These are phyloP conservation scores for Polychaeton citri DNA, from an alignment of 2,329 filamentous ascomycete genomes.

Conservation along the genomic window DNA sequence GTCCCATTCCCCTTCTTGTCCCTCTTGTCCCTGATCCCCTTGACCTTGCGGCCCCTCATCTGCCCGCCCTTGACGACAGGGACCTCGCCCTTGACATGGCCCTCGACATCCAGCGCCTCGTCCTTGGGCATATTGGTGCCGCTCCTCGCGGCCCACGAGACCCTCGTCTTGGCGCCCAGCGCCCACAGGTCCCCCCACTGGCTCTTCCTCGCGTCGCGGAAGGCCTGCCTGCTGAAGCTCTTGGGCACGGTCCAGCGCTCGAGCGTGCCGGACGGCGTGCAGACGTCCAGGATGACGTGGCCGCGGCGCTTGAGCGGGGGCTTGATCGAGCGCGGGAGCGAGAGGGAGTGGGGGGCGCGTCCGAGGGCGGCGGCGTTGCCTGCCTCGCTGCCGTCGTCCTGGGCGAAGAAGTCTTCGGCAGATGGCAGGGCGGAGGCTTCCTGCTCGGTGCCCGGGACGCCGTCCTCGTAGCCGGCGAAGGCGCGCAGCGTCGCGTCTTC, in stretches of 20 bases:
- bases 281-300: slow-evolving; percentile 81
- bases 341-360: slow-evolving; percentile 34
- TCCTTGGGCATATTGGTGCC: slow-evolving; percentile 8
- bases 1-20: slow-evolving; percentile 21
- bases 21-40: slow-evolving; percentile 22
- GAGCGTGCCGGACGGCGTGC: slow-evolving; percentile 70
- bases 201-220: slow-evolving; percentile 82
- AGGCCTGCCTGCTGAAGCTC: slow-evolving; percentile 67
- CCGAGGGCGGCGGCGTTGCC: slow-evolving; percentile 1
- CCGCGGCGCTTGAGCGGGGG: slow-evolving; percentile 76
- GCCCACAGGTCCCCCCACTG: slow-evolving; percentile 94
- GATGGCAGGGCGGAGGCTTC: not conserved
- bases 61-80: slow-evolving; percentile 10
- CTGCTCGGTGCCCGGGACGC: slow-evolving; percentile 7
- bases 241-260: slow-evolving; percentile 90
- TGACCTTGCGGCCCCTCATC: slow-evolving; percentile 22
- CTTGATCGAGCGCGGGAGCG: slow-evolving; percentile 65
- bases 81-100: slow-evolving; percentile 3
- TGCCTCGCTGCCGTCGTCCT: slow-evolving; percentile 2
- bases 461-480: slow-evolving; percentile 56
- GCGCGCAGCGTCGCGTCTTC: slow-evolving; percentile 49
- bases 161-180: slow-evolving; percentile 77
- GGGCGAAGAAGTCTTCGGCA: not conserved
- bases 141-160: slow-evolving; percentile 42
- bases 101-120: slow-evolving; percentile 7